A percentile compares a stretch with the other conserved stretches of the same genome.
phyloP scores from a whole-genome alignment of 2,329 filamentous ascomycete species.

The Cladosporium sp. region DNA sequence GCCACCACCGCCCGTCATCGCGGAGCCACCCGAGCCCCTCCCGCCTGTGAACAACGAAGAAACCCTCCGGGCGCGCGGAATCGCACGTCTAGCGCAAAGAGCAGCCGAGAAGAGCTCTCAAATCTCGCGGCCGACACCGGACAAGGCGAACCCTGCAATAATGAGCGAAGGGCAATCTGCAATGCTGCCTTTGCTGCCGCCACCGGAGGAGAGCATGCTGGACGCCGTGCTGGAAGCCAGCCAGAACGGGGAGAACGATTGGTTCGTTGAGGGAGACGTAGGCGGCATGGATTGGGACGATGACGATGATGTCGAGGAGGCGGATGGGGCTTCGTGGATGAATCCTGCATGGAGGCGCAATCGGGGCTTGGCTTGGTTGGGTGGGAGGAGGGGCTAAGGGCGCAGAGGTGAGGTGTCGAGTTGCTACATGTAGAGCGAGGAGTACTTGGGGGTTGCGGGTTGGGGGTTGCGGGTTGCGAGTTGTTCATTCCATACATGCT shows the following conservation, averaged over 20 bases:
- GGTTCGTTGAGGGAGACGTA: slow-evolving; percentile 6
- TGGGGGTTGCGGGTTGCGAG: no score
- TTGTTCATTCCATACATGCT: no score
- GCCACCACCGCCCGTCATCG: background rate
- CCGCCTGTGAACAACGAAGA: slow-evolving; percentile 23
- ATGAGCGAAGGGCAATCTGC: background rate
- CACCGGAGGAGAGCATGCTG: slow-evolving; percentile 19
- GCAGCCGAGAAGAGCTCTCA: slow-evolving; percentile 8
- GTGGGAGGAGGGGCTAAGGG: slow-evolving; percentile 11
- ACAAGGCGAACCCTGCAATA: background rate
- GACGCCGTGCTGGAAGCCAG: slow-evolving; percentile 13
- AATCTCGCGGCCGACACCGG: background rate
- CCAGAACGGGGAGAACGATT: background rate
- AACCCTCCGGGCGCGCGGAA: slow-evolving; percentile 23
- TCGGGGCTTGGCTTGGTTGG: slow-evolving; percentile 6
- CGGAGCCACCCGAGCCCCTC: background rate
- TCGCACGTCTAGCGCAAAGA: slow-evolving; percentile 20
- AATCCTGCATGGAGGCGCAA: slow-evolving; percentile 10
- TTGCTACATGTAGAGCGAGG: slow-evolving; percentile 14
- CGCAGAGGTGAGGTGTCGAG: slow-evolving; percentile 18
- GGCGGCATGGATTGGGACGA: slow-evolving; percentile 15
- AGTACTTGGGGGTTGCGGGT: no score
- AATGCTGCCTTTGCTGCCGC: slow-evolving; percentile 15
- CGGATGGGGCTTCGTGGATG: slow-evolving; percentile 20
- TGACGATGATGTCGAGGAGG: slow-evolving; percentile 19